Evolutionary conservation across 2,329 filamentous ascomycete species (phyloP), one percentile per base, ranked within the genome.

Genomic region (Penicillium sp.): DNA sequence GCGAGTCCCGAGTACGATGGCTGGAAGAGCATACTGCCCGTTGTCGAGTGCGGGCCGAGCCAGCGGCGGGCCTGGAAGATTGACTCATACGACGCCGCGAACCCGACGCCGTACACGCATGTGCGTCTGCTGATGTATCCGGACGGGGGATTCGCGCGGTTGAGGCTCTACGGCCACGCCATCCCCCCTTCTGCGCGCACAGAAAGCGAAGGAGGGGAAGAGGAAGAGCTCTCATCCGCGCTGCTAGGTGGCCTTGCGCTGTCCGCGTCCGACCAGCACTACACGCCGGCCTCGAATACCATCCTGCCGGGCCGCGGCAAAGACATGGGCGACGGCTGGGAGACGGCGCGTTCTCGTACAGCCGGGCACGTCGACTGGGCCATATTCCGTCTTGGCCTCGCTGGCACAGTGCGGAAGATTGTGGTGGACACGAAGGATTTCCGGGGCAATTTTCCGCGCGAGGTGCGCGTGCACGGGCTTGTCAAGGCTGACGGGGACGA

Each of bases 251-350:
- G 72, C n/a, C 58, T 76, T 18, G 68, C 72, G 5, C 66, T 74
- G 8, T 63, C 62, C 1, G 73, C 73, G 3, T 76, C 72, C 5
- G 68, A 77, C 56, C 71, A 77, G 60, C 74, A 77, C 58, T 77
- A 66, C 61, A 75, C 74, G 0, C 72, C 71, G 2, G 69, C 67
- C 33, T 69, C 70, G 8, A 76, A 76, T 56, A 61, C 74, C 18
- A 59, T 77, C 11, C 65, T 77, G 2, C 74, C 74, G 12, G 74
- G 74, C n/a, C 67, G 74, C 8, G 74, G 74, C 8, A 70, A 72
- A 62, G 69, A 77, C 53, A 77, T 76, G 74, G 73, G 74, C 11
- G 74, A 77, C 59, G 74, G 74, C 1, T 77, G 74, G 74, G 74
- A 76, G 60, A 77, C 74, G 4, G 69, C 71, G 9, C 67, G 74